Percentiles rank a stretch among this genome's conserved stretches.
phyloP scores from a whole-genome alignment of 495 filamentous ascomycete genomes.

The Xylaria cubensis region DNA sequence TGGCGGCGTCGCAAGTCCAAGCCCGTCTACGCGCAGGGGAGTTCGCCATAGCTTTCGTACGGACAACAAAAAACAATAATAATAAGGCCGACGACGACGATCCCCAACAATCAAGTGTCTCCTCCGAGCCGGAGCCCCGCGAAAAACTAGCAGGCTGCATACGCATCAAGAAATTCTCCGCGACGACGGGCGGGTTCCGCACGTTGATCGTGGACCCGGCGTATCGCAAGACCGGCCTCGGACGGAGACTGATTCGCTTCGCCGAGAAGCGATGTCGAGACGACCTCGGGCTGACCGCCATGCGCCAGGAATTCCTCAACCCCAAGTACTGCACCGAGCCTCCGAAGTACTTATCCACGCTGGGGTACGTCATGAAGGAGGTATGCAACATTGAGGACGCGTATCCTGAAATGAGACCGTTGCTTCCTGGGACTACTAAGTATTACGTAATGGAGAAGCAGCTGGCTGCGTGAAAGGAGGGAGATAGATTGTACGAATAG shows the following conservation, averaged over 20 bases:
- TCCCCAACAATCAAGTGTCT: not conserved
- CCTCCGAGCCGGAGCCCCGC: not conserved
- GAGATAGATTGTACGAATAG: not conserved
- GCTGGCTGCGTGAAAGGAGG: not conserved
- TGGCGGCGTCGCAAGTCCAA: conserved; percentile 27
- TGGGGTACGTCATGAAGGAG: conserved; percentile 29
- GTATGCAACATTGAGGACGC: conserved; percentile 24
- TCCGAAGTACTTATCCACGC: conserved; percentile 33
- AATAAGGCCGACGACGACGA: not conserved
- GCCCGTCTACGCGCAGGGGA: conserved; percentile 27
- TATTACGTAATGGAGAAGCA: conserved; percentile 35
- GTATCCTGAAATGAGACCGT: too few species aligned
- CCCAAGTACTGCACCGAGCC: conserved; percentile 35
- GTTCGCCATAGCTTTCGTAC: conserved; percentile 30
- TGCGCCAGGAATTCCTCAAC: conserved; percentile 32
- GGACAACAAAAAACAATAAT: not conserved
- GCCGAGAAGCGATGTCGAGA: conserved; percentile 31
- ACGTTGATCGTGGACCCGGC: conserved; percentile 30
- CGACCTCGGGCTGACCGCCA: conserved; percentile 21
- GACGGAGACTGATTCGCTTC: conserved; percentile 31
- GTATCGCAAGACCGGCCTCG: conserved; percentile 31
- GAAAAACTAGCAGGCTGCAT: conserved; percentile 30
- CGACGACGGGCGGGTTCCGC: conserved; percentile 29
- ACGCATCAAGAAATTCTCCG: conserved; percentile 23
- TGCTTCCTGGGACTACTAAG: conserved; percentile 30